These are phyloP conservation scores for Yamadazyma atmosphaerica DNA, from an alignment of 1,139 yeast species.

Conservation along the genomic window DNA sequence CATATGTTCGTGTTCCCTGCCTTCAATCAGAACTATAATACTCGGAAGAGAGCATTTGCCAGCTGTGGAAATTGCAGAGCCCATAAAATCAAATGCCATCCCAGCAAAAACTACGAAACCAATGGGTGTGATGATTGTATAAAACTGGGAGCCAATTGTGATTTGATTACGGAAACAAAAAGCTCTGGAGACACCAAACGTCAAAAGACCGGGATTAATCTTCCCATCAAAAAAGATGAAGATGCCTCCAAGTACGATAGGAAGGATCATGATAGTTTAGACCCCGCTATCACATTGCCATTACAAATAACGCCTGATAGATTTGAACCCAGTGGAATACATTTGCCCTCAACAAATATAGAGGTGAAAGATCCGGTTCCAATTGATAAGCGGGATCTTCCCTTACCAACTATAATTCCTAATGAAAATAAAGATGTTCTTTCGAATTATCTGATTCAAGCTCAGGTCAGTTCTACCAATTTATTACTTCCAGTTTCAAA, in stretches of 20 bases:
- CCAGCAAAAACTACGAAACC: conserved; percentile 29
- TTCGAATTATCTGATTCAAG: too few relatives aligned
- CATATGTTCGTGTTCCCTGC: conserved; percentile 60
- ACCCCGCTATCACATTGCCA: neutral
- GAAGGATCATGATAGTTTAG: neutral
- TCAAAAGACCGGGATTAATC: too few relatives aligned
- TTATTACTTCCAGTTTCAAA: neutral
- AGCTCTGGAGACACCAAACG: too few relatives aligned
- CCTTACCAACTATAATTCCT: too few relatives aligned
- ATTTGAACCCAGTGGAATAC: too few relatives aligned
- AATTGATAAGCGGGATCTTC: too few relatives aligned
- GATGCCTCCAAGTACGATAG: neutral
- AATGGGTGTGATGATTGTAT: conserved; percentile 37
- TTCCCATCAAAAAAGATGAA: neutral
- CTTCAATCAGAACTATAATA: conserved; percentile 50
- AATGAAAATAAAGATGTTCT: too few relatives aligned
- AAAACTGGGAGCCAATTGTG: conserved; percentile 6
- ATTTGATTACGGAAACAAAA: conserved; percentile 4
- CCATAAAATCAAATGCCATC: conserved; percentile 38
- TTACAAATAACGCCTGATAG: neutral
- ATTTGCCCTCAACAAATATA: too few relatives aligned
- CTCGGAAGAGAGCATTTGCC: conserved; percentile 50
- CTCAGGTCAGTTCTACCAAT: neutral
- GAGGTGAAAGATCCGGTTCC: too few relatives aligned
- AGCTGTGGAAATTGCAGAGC: conserved; percentile 51